These are phyloP conservation scores for Rossbeevera mucosa DNA, from an alignment of 768 basidiomycete species.

Conservation along the genomic window DNA sequence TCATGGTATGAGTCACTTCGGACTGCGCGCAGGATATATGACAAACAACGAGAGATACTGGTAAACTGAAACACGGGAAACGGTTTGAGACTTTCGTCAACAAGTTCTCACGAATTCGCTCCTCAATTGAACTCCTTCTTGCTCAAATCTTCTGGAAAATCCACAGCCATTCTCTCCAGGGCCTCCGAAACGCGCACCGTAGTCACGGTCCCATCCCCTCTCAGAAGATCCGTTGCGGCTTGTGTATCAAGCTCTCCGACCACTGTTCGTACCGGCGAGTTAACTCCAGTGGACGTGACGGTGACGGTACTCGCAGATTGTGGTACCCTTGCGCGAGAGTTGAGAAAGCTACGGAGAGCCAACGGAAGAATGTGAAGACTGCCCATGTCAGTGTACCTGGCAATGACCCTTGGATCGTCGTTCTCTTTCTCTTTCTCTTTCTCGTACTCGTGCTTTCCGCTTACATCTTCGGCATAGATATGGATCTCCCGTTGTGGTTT, in stretches of 20 bases:
- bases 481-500: neutral
- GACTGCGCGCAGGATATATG: too few species aligned
- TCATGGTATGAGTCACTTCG: too few species aligned
- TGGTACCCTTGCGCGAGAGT: slow-evolving; percentile 13
- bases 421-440: slow-evolving; percentile 13
- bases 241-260: neutral
- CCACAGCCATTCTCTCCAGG: slow-evolving; percentile 24
- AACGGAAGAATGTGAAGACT: slow-evolving; percentile 5
- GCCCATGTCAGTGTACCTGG: neutral
- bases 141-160: neutral
- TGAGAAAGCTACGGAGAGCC: slow-evolving; percentile 8
- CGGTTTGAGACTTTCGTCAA: neutral
- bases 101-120: neutral
- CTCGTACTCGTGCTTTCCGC: neutral
- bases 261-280: neutral
- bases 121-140: neutral
- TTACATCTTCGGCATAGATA: neutral
- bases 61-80: neutral
- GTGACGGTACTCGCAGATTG: slow-evolving; percentile 27
- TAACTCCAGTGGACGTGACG: slow-evolving; percentile 5
- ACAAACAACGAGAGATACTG: too few species aligned
- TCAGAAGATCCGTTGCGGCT: neutral
- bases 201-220: slow-evolving; percentile 3
- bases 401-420: neutral
- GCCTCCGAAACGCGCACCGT: slow-evolving; percentile 16